Evolutionary conservation across 129 eudicot genomes (phyloP).

Genomic region (Apium graveolens): DNA sequence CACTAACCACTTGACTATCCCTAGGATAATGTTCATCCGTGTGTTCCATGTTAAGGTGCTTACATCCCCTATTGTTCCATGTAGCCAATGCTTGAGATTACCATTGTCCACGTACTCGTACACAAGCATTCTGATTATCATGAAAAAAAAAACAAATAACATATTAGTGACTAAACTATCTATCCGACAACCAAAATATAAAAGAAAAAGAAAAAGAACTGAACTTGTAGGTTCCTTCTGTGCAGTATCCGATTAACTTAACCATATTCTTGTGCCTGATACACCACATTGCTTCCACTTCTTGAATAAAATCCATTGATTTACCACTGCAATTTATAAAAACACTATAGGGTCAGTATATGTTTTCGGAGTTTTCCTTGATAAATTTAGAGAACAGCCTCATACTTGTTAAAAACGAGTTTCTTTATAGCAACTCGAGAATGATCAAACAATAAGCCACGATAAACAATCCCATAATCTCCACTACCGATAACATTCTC

Average conservation of each 20-base stretch:
- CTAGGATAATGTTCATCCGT: slow-evolving; percentile 35
- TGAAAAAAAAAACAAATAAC: background rate
- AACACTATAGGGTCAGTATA: background rate
- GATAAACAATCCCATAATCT: slow-evolving; percentile 38
- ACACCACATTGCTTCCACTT: slow-evolving; percentile 37
- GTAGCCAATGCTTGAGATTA: slow-evolving; percentile 43
- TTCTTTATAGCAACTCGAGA: slow-evolving; percentile 38
- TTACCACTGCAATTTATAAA: slow-evolving; percentile 17
- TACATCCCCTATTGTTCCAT: slow-evolving; percentile 14
- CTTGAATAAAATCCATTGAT: slow-evolving; percentile 23
- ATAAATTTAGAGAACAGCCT: background rate
- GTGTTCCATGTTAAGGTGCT: slow-evolving; percentile 45
- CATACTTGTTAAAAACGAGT: slow-evolving; percentile 21
- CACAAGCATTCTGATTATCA: slow-evolving; percentile 32
- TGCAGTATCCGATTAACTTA: slow-evolving; percentile 41
- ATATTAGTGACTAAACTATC: background rate
- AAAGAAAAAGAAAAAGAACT: background rate
- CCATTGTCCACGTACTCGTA: slow-evolving; percentile 53
- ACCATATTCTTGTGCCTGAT: slow-evolving; percentile 49
- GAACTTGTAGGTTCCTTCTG: slow-evolving; percentile 39
- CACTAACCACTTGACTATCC: slow-evolving; percentile 43
- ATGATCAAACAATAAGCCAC: slow-evolving; percentile 20
- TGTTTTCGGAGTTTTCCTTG: background rate
- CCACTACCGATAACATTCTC: slow-evolving; percentile 34
- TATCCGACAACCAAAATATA: background rate